Percentiles rank a stretch among this genome's conserved stretches.
These are phyloP conservation scores for Murraya koenigii DNA, from an alignment of 345 rosid species.

Conservation along the genomic window DNA sequence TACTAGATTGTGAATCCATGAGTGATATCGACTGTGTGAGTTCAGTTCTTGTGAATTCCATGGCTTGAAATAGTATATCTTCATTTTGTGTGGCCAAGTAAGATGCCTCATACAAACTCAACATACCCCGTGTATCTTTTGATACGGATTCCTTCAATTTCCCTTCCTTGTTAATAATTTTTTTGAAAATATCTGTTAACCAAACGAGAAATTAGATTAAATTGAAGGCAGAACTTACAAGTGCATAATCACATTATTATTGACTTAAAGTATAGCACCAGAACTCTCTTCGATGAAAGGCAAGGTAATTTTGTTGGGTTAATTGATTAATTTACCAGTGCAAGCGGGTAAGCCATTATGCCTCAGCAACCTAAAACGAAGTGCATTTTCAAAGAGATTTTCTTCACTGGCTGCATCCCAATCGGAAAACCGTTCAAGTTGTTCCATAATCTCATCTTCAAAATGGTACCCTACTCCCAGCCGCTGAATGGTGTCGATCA, in stretches of 20 bases:
- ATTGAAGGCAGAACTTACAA: not conserved
- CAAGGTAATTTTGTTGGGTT: no score
- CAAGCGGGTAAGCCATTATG: conserved; percentile 10
- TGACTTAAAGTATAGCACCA: not conserved
- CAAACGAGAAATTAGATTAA: not conserved
- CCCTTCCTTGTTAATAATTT: conserved; percentile 20
- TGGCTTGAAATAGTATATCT: conserved; percentile 13
- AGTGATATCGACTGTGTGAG: not conserved
- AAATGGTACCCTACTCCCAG: conserved; percentile 22
- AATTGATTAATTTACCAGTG: conserved; percentile 8
- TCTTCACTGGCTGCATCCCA: not conserved
- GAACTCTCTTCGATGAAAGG: not conserved
- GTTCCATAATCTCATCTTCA: conserved; percentile 11
- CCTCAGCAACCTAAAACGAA: conserved; percentile 25
- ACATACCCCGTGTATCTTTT: conserved; percentile 11
- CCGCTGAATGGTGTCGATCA: conserved; percentile 24
- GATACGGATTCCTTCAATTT: conserved; percentile 11
- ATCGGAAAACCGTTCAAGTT: conserved; percentile 1
- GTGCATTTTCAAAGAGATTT: conserved; percentile 19
- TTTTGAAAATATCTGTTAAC: conserved; percentile 15
- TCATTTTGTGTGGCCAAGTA: conserved; percentile 18
- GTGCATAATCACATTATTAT: no score
- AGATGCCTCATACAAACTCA: conserved; percentile 28
- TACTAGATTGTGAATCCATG: not conserved
- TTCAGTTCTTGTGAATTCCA: conserved; percentile 13